These are phyloP conservation scores for Lizonia empirigonia DNA, from an alignment of 2,329 filamentous ascomycete genomes.

Conservation along the genomic window DNA sequence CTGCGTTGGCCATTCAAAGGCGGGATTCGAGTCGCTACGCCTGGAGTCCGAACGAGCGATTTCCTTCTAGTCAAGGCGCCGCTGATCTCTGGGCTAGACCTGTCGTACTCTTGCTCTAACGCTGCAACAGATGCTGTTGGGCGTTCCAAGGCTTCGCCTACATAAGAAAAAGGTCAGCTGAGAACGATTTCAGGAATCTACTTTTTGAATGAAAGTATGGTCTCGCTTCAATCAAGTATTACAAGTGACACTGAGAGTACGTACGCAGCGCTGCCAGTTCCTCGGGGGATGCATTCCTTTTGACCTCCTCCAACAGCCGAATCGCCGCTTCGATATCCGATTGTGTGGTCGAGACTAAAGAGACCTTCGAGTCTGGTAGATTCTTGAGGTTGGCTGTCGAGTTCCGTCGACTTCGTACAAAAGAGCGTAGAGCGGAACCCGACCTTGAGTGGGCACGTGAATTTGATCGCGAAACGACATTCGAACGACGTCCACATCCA, in stretches of 20 bases:
- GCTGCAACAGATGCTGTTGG: conserved; percentile 19
- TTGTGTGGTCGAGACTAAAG: conserved; percentile 38
- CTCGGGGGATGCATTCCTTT: conserved; percentile 55
- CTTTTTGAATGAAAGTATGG: too few species aligned
- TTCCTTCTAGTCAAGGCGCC: conserved; percentile 45
- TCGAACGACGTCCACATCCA: conserved; percentile 33
- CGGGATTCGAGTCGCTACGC: conserved; percentile 45
- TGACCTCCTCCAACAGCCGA: conserved; percentile 54
- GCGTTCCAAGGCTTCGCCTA: conserved; percentile 39
- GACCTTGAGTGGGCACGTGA: conserved; percentile 32
- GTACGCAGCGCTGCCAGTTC: conserved; percentile 53
- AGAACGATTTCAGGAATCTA: too few species aligned
- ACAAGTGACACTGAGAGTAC: conserved; percentile 9
- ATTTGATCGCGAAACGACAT: conserved; percentile 35
- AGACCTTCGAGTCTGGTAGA: conserved; percentile 36
- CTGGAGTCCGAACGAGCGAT: conserved; percentile 49
- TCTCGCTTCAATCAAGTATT: background rate
- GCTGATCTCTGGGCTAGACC: conserved; percentile 22
- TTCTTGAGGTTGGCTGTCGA: conserved; percentile 30
- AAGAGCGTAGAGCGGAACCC: conserved; percentile 34
- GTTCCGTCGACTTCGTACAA: conserved; percentile 13
- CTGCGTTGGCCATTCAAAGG: conserved; percentile 42
- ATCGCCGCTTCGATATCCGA: conserved; percentile 55
- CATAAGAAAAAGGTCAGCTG: conserved; percentile 15
- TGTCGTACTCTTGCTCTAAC: conserved; percentile 18